Base-by-base conservation (phyloP, 108 stramenopile species). In the Nitzschia inconspicua region DNA sequence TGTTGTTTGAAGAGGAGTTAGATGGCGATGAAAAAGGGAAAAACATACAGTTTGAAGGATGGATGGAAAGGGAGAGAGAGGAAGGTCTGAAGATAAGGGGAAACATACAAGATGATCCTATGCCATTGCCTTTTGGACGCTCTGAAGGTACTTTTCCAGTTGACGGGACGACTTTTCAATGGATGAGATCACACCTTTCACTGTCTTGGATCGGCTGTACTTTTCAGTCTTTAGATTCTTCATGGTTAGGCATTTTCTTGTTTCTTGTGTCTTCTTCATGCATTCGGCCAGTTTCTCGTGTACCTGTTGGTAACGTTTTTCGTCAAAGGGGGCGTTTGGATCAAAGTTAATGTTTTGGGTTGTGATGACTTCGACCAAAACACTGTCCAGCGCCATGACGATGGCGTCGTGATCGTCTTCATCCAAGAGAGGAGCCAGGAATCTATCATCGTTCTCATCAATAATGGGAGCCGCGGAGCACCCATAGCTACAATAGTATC, bases 201-300 rank as follows among this genome's bases (percentile, higher is more conserved):
- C 55, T 37, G 41, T 71, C 19, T 52, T 25, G 36, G 18, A 50
- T 19, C 79, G 69, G 0, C 35, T 30, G 57, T 80, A 80, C 25
- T 67, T 44, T 46, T 71, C 66, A 3, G 74, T 73, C 41, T 80
- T 60, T 28, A 42, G 19, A 5, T 73, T 75, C 48, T 75, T 75
- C 61, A 80, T 64, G 16, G 31, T 63, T 20, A 80, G 63, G 27
- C 67, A 61, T 51, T 57, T 71, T 30, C 79, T 57, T 1, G 74
- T 75, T 57, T 80, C 73, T 59, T 71, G 69, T 10, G 61, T 63
- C 30, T 70, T 65, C 37, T 53, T 70, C 79, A 80, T 80, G 24
- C 70, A 80, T 14, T 58, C 66, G 35, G 65, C 44, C 7, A 80
- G 66, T 32, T 75, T 80, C 23, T 40, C 20, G 35, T 72, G 52